These are phyloP conservation scores for Pleurotus giganteus DNA, from an alignment of 768 basidiomycete species.

Conservation along the genomic window DNA sequence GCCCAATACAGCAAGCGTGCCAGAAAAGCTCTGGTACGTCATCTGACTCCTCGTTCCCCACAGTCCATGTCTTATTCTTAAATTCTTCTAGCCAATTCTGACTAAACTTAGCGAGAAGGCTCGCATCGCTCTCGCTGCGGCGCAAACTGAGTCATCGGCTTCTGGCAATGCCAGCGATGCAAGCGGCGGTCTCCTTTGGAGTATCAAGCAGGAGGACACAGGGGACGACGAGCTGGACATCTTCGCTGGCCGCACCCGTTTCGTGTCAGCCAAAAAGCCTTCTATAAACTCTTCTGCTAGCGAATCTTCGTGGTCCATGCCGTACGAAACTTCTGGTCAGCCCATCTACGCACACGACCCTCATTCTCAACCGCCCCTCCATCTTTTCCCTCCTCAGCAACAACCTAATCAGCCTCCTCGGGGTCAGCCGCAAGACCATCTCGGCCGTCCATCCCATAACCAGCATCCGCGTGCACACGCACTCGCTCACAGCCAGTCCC, in stretches of 20 bases:
- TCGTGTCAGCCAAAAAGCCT: conserved; percentile 49
- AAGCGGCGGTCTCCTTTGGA: conserved; percentile 45
- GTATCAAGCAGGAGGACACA: conserved; percentile 46
- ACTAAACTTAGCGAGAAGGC: conserved; percentile 66
- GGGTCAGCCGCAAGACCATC: conserved; percentile 13
- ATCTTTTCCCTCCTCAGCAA: background rate
- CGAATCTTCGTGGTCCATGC: conserved; percentile 2
- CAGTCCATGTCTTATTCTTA: background rate
- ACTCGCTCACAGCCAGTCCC: too few relatives aligned
- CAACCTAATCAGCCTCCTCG: conserved; percentile 11
- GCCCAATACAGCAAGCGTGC: conserved; percentile 59
- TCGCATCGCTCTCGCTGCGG: conserved; percentile 46
- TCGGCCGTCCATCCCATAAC: conserved; percentile 17
- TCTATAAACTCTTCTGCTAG: conserved; percentile 11
- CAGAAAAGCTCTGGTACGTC: conserved; percentile 59
- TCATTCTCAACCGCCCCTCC: background rate
- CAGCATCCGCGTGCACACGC: conserved; percentile 12
- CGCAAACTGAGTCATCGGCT: conserved; percentile 33
- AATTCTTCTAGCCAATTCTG: conserved; percentile 49
- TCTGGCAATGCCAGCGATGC: conserved; percentile 21
- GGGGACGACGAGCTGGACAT: conserved; percentile 66
- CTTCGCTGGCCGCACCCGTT: conserved; percentile 64
- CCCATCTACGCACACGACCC: conserved; percentile 7
- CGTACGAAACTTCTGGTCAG: conserved; percentile 6
- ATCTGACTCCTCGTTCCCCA: background rate